Percentiles rank a stretch among this genome's conserved stretches.
phyloP scores from a whole-genome alignment of 2,329 filamentous ascomycete genomes.

The Diaporthe eres region DNA sequence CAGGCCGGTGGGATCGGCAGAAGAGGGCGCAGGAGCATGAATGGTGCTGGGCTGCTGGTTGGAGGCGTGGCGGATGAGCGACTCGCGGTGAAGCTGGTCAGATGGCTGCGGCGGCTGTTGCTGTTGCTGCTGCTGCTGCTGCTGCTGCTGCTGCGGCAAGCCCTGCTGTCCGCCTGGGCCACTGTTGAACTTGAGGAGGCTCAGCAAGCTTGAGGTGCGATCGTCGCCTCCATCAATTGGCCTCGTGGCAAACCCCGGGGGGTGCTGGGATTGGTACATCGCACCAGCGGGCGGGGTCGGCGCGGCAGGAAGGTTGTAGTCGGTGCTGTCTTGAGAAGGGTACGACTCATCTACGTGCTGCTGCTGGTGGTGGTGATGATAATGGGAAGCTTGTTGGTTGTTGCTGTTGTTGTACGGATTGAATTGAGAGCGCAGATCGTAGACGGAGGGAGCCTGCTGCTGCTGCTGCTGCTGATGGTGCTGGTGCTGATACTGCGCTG shows the following conservation, averaged over 20 bases:
- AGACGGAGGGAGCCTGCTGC: constrained; percentile 41
- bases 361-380: constrained; percentile 44
- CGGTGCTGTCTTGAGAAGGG: constrained; percentile 16
- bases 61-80: constrained; percentile 46
- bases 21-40: constrained; percentile 69
- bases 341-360: constrained; percentile 45
- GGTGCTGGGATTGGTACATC: constrained; percentile 57
- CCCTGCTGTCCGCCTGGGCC: constrained; percentile 46
- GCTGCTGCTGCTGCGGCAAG: constrained; percentile 28
- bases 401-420: constrained; percentile 43
- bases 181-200: constrained; percentile 73
- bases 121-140: constrained; percentile 42
- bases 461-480: constrained; percentile 43
- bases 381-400: constrained; percentile 45
- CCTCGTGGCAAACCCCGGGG: constrained; percentile 56
- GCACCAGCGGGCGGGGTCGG: constrained; percentile 59
- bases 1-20: constrained; percentile 69
- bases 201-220: constrained; percentile 70
- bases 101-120: constrained; percentile 39
- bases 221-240: constrained; percentile 53
- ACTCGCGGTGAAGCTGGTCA: constrained; percentile 48
- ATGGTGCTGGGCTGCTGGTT: constrained; percentile 56
- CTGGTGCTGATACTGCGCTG: constrained; percentile 45
- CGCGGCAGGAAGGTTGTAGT: constrained; percentile 56
- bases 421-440: constrained; percentile 46